Evolutionary conservation across 1,284 basidiomycete species (phyloP).

Genomic region (Heterobasidion occidentale): DNA sequence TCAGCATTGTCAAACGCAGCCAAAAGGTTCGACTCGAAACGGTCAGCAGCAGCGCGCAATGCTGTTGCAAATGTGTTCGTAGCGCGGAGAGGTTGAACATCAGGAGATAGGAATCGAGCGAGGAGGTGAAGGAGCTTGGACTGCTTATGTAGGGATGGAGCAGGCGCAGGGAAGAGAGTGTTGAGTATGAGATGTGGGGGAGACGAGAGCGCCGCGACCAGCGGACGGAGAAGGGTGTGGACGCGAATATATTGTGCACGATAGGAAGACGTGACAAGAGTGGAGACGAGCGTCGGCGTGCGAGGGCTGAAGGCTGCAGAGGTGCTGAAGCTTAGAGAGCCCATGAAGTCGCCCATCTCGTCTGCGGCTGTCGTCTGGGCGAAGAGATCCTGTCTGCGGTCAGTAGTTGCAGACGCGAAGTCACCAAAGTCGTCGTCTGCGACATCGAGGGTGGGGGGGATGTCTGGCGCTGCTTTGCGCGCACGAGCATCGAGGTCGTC

Average conservation of each 20-base stretch:
- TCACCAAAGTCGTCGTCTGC: slow-evolving; percentile 89
- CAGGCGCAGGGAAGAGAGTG: slow-evolving; percentile 36
- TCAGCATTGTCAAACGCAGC: slow-evolving; percentile 83
- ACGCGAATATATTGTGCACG: slow-evolving; percentile 56
- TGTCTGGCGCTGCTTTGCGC: slow-evolving; percentile 27
- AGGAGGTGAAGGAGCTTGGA: slow-evolving; percentile 64
- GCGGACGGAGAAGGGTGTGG: slow-evolving; percentile 53
- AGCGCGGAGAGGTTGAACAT: slow-evolving; percentile 57
- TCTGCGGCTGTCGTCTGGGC: slow-evolving; percentile 21
- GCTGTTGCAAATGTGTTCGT: slow-evolving; percentile 55
- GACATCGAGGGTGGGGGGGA: slow-evolving; percentile 50
- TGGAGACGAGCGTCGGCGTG: slow-evolving; percentile 14
- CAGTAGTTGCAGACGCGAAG: slow-evolving; percentile 49
- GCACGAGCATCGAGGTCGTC: slow-evolving; percentile 53
- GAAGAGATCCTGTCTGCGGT: slow-evolving; percentile 15
- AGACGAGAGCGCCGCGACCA: slow-evolving; percentile 41
- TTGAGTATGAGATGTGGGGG: slow-evolving; percentile 53
- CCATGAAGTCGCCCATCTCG: slow-evolving; percentile 54
- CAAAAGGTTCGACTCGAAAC: slow-evolving; percentile 81
- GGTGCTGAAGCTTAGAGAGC: slow-evolving; percentile 19
- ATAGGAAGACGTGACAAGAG: slow-evolving; percentile 22
- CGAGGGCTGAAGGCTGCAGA: slow-evolving; percentile 5
- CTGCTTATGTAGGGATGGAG: slow-evolving; percentile 33
- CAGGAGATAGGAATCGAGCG: slow-evolving; percentile 61
- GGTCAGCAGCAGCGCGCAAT: slow-evolving; percentile 74